Percentiles rank a stretch among this genome's conserved stretches.
phyloP scores from a whole-genome alignment of 176 grass and related monocot genomes.

The Hsuehochloa calcarea region DNA sequence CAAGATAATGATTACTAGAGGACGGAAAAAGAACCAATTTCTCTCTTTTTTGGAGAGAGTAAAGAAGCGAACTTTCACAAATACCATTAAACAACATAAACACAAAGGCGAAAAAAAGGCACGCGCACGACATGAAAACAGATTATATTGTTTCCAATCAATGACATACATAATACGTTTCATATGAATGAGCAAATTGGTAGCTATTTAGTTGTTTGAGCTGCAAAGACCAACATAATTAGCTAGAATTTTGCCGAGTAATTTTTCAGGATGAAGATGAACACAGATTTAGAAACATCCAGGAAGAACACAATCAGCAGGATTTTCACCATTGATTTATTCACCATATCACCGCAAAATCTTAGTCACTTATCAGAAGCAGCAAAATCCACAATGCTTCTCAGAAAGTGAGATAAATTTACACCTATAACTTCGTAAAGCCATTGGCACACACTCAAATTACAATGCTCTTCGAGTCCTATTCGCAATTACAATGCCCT shows the following conservation, averaged over 20 bases:
- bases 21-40: too few species aligned
- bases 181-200: background rate
- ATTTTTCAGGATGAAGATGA: background rate
- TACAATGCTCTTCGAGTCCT: conserved; percentile 33
- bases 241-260: background rate
- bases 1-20: background rate
- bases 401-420: background rate
- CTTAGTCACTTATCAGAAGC: background rate
- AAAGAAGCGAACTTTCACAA: background rate
- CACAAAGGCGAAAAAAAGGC: background rate
- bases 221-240: background rate
- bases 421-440: background rate
- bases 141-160: background rate
- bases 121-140: background rate
- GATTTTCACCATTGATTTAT: background rate
- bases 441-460: background rate
- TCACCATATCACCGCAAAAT: background rate
- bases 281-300: background rate
- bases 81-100: background rate
- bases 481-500: conserved; percentile 27
- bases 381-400: background rate
- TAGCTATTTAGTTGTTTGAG: background rate
- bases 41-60: too few species aligned
- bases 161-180: background rate
- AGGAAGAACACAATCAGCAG: background rate